Evolutionary conservation across 163 green algal genomes (phyloP).

Genomic region (Trebouxia gelatinosa): DNA sequence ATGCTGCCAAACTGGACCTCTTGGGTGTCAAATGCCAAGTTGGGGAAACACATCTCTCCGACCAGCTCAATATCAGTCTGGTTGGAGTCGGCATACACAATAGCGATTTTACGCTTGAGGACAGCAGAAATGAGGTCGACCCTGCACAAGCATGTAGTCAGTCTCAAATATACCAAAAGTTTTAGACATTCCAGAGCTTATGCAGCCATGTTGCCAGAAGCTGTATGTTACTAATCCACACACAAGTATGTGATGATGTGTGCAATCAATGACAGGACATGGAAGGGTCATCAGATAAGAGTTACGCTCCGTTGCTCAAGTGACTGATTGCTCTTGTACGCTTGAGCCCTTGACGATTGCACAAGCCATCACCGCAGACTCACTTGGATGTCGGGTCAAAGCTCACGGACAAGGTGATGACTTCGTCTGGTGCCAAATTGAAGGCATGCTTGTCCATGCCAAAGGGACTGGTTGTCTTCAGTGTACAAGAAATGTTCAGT

Average conservation of each 20-base stretch:
- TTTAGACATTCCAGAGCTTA: no score
- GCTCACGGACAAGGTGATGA: slow-evolving; percentile 50
- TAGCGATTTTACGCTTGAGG: slow-evolving; percentile 50
- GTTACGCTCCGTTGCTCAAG: no score
- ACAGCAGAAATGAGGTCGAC: slow-evolving; percentile 44
- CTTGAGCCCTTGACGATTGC: no score
- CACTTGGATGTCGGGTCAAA: slow-evolving; percentile 65
- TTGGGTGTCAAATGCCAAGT: slow-evolving; percentile 52
- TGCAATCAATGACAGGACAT: no score
- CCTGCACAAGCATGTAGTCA: no score
- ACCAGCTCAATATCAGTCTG: slow-evolving; percentile 72
- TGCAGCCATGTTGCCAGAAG: no score
- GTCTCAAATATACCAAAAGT: no score
- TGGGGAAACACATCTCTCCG: slow-evolving; percentile 71
- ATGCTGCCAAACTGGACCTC: slow-evolving; percentile 71
- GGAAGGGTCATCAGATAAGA: no score
- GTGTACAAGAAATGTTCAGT: slow-evolving; percentile 59
- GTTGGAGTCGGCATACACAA: slow-evolving; percentile 68
- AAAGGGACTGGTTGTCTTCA: slow-evolving; percentile 55
- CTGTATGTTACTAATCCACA: no score
- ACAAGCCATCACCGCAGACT: slow-evolving; percentile 31
- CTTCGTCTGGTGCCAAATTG: slow-evolving; percentile 56
- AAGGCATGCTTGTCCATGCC: slow-evolving; percentile 48
- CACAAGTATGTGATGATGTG: no score
- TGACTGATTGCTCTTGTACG: no score